Base-by-base conservation (phyloP, 2,329 filamentous ascomycete genomes). In the Cryphonectria nitschkei region DNA sequence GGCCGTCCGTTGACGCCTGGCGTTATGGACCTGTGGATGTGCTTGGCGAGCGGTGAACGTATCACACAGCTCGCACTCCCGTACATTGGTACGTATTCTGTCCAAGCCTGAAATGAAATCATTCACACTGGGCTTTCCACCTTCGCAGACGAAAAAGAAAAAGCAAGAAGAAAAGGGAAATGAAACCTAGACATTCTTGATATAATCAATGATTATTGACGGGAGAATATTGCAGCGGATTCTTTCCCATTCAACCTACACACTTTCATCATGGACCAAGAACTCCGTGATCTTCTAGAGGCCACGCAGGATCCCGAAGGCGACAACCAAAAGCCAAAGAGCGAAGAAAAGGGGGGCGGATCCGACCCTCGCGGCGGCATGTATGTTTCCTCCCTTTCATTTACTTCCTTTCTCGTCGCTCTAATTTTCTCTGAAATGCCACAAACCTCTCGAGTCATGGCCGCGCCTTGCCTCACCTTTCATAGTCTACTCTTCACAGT, bases 61-160 rank as follows among this genome's bases (percentile, higher is more conserved):
- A 93, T 92, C 82, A 93, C 87, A 1, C 86, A 92, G 74, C 85
- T 86, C 3, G 84, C 85, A 1, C 81, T 95, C 1, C 90, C 88
- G 0, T 93, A 88, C n/a, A 37, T 68, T 9, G 39, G 60, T 58
- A 13, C 63, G 58, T 13, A 8, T 54, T 52, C 3, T 56, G 7
- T 22, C 26, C 13, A 2, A 6, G 9, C n/a, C 6, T 9, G 6
- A 56, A 56, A 8, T 29, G 4, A 14, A 14, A 56, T 13, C 13
- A 9, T 9, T 3, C n/a, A 56, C n/a, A 56, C n/a, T 7, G 13
- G 43, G 43, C 41, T 16, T 43, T 43, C 14, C 14, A 43, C 14
- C 13, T 43, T 16, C 41, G 13, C 37, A 13, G 9, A 13, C 1
- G 39, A 41, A 41, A 41, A 8, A 41, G 11, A 41, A 41, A 8